A percentile compares a stretch with the other conserved stretches of the same genome.
These are phyloP conservation scores for Talaromyces sp. DNA, from an alignment of 2,329 filamentous ascomycete genomes.

Conservation along the genomic window DNA sequence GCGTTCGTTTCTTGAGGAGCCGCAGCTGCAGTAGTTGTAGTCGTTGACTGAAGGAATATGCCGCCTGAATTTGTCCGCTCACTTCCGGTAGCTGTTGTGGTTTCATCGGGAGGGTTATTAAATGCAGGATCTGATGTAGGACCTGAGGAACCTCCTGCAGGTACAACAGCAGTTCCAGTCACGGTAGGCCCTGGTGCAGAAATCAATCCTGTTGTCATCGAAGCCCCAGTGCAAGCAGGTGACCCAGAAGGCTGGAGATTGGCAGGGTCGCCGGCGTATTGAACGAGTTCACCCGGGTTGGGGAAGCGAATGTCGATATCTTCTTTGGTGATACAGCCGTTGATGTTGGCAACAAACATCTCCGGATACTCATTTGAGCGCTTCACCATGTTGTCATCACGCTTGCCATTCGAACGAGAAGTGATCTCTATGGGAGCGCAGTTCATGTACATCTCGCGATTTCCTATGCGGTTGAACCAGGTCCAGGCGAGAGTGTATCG, in stretches of 20 bases:
- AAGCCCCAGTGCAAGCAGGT: conserved; percentile 23
- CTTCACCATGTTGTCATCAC: conserved; percentile 25
- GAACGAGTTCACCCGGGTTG: conserved; percentile 56
- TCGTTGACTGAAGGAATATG: background rate
- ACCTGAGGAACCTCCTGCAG: conserved; percentile 9
- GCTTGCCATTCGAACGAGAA: conserved; percentile 34
- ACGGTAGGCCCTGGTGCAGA: conserved; percentile 13
- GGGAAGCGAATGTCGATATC: conserved; percentile 60
- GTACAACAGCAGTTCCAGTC: conserved; percentile 16
- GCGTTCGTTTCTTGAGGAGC: conserved; percentile 4
- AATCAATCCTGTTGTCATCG: conserved; percentile 12
- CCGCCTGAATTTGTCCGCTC: background rate
- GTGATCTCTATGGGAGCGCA: conserved; percentile 68
- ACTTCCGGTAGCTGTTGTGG: background rate
- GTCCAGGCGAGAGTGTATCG: conserved; percentile 83
- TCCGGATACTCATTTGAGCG: conserved; percentile 54
- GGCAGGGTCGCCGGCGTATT: conserved; percentile 41
- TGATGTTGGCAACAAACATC: conserved; percentile 72
- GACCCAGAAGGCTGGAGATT: conserved; percentile 27
- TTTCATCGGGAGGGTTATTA: background rate
- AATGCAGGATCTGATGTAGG: background rate
- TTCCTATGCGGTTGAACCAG: conserved; percentile 90
- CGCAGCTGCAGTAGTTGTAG: background rate
- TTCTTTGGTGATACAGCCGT: conserved; percentile 53
- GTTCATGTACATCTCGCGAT: conserved; percentile 98